These are phyloP conservation scores for Apiosordaria backusii DNA, from an alignment of 495 filamentous ascomycete genomes.

Conservation along the genomic window DNA sequence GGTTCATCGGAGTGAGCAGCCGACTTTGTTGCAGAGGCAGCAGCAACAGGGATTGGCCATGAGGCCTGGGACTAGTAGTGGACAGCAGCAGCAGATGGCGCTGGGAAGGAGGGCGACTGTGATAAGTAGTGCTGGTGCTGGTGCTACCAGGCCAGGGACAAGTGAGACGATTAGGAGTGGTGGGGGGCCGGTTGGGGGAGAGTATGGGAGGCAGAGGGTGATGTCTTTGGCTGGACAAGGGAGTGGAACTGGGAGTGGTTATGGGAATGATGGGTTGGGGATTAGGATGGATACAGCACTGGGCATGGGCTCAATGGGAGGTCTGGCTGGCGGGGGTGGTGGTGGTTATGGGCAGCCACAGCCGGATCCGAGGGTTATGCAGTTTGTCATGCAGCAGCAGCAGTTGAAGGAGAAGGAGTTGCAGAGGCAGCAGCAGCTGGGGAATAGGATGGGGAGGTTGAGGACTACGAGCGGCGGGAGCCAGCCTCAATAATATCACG, in stretches of 20 bases:
- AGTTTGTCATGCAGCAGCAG: background rate
- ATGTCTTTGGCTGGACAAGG: background rate
- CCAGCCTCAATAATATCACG: background rate
- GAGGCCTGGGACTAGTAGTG: slow-evolving; percentile 9
- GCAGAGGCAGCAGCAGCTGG: background rate
- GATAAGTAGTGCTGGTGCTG: slow-evolving; percentile 6
- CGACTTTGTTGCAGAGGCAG: background rate
- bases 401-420: background rate
- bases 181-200: background rate
- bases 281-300: background rate
- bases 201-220: background rate
- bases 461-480: background rate
- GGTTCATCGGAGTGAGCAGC: slow-evolving; percentile 5
- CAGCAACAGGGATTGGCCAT: background rate
- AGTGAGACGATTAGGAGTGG: background rate
- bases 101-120: slow-evolving; percentile 12
- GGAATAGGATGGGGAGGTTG: background rate
- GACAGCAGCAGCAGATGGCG: background rate
- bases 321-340: background rate
- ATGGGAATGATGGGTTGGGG: background rate
- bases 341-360: background rate
- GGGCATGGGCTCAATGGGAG: too few species aligned
- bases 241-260: background rate
- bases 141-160: background rate
- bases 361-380: background rate